Percentiles rank a stretch among this genome's conserved stretches.
These are phyloP conservation scores for Erysimum cheiri DNA, from an alignment of 441 rosid genomes.

Conservation along the genomic window DNA sequence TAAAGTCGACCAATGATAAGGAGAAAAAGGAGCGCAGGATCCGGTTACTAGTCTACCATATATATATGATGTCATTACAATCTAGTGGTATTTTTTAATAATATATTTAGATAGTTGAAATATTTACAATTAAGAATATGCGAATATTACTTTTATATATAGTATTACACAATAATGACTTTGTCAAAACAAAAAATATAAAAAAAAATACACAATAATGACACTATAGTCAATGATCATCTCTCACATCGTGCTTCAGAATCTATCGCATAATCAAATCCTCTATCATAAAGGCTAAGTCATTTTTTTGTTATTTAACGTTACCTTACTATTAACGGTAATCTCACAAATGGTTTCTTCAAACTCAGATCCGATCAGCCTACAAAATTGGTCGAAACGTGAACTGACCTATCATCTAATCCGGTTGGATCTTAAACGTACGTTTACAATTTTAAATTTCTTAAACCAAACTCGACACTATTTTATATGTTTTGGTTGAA, in stretches of 20 bases:
- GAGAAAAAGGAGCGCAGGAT: neutral
- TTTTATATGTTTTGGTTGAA: too few relatives aligned
- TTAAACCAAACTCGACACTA: neutral
- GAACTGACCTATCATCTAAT: neutral
- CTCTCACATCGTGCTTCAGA: conserved; percentile 32
- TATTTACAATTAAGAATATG: neutral
- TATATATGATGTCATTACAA: conserved; percentile 6
- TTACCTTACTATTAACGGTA: neutral
- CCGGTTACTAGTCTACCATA: conserved; percentile 11
- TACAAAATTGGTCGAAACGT: conserved; percentile 38
- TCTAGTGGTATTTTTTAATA: conserved; percentile 2
- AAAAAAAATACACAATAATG: conserved; percentile 5
- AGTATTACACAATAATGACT: conserved; percentile 21
- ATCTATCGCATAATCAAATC: conserved; percentile 26
- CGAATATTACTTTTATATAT: neutral
- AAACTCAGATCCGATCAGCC: conserved; percentile 48
- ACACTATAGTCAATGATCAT: conserved; percentile 24
- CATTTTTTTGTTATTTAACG: conserved; percentile 19
- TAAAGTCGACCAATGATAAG: neutral
- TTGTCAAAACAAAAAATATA: too few relatives aligned
- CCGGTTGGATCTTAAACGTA: neutral
- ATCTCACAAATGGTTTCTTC: neutral
- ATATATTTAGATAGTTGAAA: conserved; percentile 29
- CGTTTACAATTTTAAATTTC: neutral
- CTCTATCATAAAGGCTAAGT: conserved; percentile 21